phyloP scores from a whole-genome alignment of 768 basidiomycete genomes.

The Mrakia gelida region DNA sequence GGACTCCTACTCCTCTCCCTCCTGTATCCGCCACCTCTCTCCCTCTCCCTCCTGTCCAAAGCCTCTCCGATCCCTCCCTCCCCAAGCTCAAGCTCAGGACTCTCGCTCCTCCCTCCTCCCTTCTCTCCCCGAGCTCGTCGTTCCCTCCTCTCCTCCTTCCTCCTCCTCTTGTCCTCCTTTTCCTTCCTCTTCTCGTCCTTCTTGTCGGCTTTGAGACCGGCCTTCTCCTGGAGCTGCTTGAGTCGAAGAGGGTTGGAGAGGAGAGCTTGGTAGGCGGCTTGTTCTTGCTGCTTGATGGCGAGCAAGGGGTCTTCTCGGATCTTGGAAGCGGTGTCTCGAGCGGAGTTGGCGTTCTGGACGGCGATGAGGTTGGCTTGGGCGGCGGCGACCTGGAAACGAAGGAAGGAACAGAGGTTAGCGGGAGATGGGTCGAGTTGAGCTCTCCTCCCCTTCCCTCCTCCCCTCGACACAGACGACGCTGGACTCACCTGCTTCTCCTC shows the following conservation, averaged over 20 bases:
- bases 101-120: not conserved
- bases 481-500: constrained; percentile 62
- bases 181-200: constrained; percentile 41
- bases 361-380: constrained; percentile 47
- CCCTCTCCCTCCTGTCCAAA: constrained; percentile 1
- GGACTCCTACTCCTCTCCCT: not conserved
- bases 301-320: constrained; percentile 93
- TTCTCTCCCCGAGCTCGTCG: not conserved
- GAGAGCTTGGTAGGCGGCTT: constrained; percentile 80
- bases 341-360: constrained; percentile 85
- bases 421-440: not conserved
- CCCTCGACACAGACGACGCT: not conserved
- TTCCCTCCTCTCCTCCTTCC: constrained; percentile 33
- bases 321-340: constrained; percentile 83
- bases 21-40: not conserved
- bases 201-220: constrained; percentile 38
- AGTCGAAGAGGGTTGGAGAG: constrained; percentile 40
- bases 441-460: not conserved
- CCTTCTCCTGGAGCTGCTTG: constrained; percentile 37
- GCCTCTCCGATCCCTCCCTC: constrained; percentile 1
- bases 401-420: not conserved
- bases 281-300: constrained; percentile 98
- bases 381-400: constrained; percentile 3
- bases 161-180: constrained; percentile 34
- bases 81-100: constrained; percentile 5